Base-by-base conservation (phyloP, 179 eudicot species). In the Actinidia arguta region DNA sequence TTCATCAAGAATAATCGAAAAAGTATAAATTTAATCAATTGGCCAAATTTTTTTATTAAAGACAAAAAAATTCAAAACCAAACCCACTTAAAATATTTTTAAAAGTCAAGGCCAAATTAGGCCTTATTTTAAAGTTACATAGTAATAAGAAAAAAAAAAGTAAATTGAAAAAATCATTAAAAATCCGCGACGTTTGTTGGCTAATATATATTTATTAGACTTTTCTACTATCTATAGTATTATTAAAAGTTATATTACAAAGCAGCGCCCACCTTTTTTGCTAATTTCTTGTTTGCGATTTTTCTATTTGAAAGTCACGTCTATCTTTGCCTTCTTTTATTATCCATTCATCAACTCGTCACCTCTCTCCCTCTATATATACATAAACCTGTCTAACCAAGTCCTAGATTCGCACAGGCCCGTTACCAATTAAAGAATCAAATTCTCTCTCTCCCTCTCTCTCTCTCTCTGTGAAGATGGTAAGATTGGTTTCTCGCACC, bases 401-500 rank as follows among this genome's bases (percentile, higher is more conserved):
- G n/a, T n/a, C n/a, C n/a, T n/a, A n/a, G n/a, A n/a, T n/a, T n/a
- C n/a, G n/a, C n/a, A n/a, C n/a, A n/a, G n/a, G n/a, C n/a, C n/a
- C n/a, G n/a, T n/a, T n/a, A n/a, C n/a, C n/a, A n/a, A n/a, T n/a
- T n/a, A n/a, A n/a, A n/a, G n/a, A n/a, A n/a, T 27, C 46, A 27
- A 6, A 11, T 46, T 68, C 18, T 67, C 17, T 64, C 42, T 67
- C 39, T 69, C 47, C 44, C 20, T 68, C 50, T 42, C 55, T 71
- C 55, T 71, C 56, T 72, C 75, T 72, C 56, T 72, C 56, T 48
- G 52, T 67, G 54, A 78, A 66, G 22, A 88, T 88, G 91, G 69
- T 86, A 0, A 24, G 77, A 59, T 39, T 82, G 80, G 83, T 75
- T 50, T 85, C 91, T 39, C 86, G 91, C 9, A 89, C 88, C 0